Evolutionary conservation across 306 rosid species (phyloP), one percentile per base, ranked within the genome.

Genomic region (Quercus wislizeni): DNA sequence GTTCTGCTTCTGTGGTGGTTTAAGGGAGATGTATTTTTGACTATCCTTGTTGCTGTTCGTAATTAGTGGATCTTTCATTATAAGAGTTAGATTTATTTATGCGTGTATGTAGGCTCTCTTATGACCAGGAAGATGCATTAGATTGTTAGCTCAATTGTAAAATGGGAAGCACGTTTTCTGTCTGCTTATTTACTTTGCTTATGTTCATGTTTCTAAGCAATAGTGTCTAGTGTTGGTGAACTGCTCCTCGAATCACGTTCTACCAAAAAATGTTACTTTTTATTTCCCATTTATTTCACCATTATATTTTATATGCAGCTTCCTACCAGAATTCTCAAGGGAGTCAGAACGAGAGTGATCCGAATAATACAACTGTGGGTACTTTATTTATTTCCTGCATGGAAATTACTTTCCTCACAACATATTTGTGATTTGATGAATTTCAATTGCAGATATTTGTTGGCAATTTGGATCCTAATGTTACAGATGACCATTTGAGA

Each of bases 341-440:
- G 70, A 10, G 89, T 55, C 97, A 87, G 87, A 95, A 83, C 74
- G 99, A 93, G 87, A 89, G 85, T 78, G 99, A 95, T 86, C 99
- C 97, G 28, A 91, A 88, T 78, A 95, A 93, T 76, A 92, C 99
- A 55, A 95, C 99, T 78, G 99, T 95, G 92, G 79, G 97, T 91
- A 86, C 73, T 62, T 75, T 43, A 25, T 20, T 20, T 57, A 54
- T 73, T 83, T 79, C 78, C 74, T 68, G 6, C 84, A 54, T 69
- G 4, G 56, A 72, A 49, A 41, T 74, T 61, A 11, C 55, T 70
- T n/a, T 71, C 10, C 57, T 54, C 10, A 18, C 55, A 49, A 27
- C 83, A 30, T 71, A 56, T 61, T 74, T 75, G 3, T 87, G 79
- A 88, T 80, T 54, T 73, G 1, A 7, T 20, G 17, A 31, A 28